Percentiles rank a stretch among this genome's conserved stretches.
These are phyloP conservation scores for Suillus spraguei DNA, from an alignment of 768 basidiomycete genomes.

Conservation along the genomic window DNA sequence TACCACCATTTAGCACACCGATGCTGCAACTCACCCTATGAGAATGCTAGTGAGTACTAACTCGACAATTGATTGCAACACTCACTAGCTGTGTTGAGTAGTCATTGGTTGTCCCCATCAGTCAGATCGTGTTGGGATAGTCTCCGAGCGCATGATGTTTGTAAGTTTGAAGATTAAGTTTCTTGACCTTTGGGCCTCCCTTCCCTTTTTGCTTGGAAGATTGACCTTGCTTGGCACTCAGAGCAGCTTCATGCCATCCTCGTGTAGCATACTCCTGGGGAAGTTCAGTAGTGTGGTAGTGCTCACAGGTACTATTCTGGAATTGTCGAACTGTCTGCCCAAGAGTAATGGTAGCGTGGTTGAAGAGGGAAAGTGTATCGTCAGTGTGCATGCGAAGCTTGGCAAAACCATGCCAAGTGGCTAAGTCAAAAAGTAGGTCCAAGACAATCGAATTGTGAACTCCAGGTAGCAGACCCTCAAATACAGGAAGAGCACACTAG, in stretches of 20 bases:
- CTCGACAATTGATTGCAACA: neutral
- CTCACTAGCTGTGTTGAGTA: constrained; percentile 36
- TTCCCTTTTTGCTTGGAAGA: no score
- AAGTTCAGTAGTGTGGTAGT: constrained; percentile 33
- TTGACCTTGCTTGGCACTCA: constrained; percentile 11
- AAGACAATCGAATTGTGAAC: constrained; percentile 19
- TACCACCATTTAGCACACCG: constrained; percentile 39
- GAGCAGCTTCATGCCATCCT: constrained; percentile 14
- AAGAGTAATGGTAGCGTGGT: constrained; percentile 8
- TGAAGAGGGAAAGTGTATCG: constrained; percentile 11
- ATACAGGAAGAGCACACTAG: constrained; percentile 34
- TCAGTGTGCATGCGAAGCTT: constrained; percentile 33
- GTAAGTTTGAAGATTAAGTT: constrained; percentile 14
- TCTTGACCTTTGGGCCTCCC: neutral
- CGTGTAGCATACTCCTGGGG: constrained; percentile 29
- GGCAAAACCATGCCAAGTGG: constrained; percentile 33
- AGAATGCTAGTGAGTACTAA: neutral
- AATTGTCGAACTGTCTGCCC: constrained; percentile 29
- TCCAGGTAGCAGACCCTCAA: constrained; percentile 30
- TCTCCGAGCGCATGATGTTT: constrained; percentile 18
- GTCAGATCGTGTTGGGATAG: neutral
- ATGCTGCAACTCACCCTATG: constrained; percentile 41
- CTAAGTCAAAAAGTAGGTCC: neutral
- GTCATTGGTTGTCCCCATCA: neutral
- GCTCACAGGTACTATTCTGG: constrained; percentile 19